Percentiles rank a stretch among this genome's conserved stretches.
These are phyloP conservation scores for Entomortierella beljakovae DNA, from an alignment of 192 early-diverging fungal genomes.

Conservation along the genomic window DNA sequence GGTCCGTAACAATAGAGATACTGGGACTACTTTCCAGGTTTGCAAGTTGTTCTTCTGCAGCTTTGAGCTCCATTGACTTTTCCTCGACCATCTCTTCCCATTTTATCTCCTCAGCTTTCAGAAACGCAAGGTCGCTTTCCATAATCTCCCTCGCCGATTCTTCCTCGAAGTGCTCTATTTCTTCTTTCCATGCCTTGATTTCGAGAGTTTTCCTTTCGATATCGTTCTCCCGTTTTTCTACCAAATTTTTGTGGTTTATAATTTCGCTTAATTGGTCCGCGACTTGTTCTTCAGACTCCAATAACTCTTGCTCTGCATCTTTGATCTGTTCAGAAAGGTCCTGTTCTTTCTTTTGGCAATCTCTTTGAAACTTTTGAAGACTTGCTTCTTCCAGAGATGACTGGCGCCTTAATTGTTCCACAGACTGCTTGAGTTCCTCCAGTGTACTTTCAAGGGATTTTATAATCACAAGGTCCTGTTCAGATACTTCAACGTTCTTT, in stretches of 20 bases:
- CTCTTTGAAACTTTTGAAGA: neutral
- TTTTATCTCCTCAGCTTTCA: neutral
- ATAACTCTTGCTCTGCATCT: conserved; percentile 3
- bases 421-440: conserved; percentile 15
- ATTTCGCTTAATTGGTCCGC: conserved; percentile 17
- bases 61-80: neutral
- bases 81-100: neutral
- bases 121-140: neutral
- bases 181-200: neutral
- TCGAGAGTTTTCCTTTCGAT: neutral
- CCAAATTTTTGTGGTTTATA: neutral
- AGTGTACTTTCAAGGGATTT: conserved; percentile 4
- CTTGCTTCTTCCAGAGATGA: neutral
- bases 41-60: neutral
- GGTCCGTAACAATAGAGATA: neutral
- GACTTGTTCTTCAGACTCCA: conserved; percentile 7
- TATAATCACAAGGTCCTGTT: conserved; percentile 1
- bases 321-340: neutral
- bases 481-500: neutral
- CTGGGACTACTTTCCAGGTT: neutral
- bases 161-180: neutral
- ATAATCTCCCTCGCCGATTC: neutral
- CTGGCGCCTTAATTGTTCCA: conserved; percentile 7
- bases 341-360: conserved; percentile 15
- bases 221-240: conserved; percentile 11